Evolutionary conservation across 768 basidiomycete genomes (phyloP).

Genomic region (Termitomyces sp.): DNA sequence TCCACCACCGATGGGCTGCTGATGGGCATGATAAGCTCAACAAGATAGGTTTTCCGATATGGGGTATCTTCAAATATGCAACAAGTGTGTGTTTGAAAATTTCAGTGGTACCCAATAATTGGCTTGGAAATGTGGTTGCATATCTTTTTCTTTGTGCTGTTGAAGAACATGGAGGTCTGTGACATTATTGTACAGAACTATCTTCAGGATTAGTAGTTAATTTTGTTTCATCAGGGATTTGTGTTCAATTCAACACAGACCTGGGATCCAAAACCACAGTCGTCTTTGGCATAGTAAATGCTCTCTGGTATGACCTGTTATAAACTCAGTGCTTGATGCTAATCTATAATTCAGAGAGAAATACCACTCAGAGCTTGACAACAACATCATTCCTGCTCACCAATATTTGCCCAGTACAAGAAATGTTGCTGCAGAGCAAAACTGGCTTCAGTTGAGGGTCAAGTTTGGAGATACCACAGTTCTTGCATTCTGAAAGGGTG

Average conservation of each 20-base stretch:
- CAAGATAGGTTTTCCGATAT: constrained; percentile 34
- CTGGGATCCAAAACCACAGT: constrained; percentile 29
- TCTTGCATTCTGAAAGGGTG: constrained; percentile 15
- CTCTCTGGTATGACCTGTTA: background rate
- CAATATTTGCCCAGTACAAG: constrained; percentile 23
- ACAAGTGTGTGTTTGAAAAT: constrained; percentile 2
- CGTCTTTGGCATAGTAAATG: constrained; percentile 16
- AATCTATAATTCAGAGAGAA: constrained; percentile 9
- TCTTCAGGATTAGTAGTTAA: background rate
- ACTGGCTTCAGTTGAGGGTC: constrained; percentile 5
- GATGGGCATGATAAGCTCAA: constrained; percentile 32
- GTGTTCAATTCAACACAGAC: constrained; percentile 21
- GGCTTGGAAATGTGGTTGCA: background rate
- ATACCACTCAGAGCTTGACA: constrained; percentile 20
- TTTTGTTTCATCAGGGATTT: background rate
- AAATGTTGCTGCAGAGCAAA: constrained; percentile 28
- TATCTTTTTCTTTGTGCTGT: constrained; percentile 23
- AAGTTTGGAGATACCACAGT: constrained; percentile 24
- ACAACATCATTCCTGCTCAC: constrained; percentile 22
- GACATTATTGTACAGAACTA: too few relatives aligned
- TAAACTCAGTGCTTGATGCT: background rate
- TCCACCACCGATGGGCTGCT: background rate
- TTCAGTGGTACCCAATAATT: constrained; percentile 10
- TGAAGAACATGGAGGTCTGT: constrained; percentile 22
- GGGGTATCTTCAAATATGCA: constrained; percentile 11